Conservation (phyloP, 2,329 filamentous ascomycete genomes). For the Fusarium brachygibbosum region DNA sequence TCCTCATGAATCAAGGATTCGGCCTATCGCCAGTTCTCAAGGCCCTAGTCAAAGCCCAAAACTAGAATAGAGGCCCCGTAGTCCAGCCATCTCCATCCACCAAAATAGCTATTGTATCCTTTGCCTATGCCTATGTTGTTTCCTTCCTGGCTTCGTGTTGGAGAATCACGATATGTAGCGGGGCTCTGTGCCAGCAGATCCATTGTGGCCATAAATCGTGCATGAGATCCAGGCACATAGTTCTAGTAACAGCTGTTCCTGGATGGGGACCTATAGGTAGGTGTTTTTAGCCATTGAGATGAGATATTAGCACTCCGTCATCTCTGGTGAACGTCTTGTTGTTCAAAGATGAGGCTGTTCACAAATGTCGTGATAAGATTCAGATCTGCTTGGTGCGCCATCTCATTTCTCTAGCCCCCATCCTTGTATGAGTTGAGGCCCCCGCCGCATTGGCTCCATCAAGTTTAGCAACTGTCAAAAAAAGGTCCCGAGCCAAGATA, state of each 20-base stretch:
- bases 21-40: slow-evolving; percentile 32
- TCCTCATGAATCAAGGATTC: slow-evolving; percentile 35
- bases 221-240: slow-evolving; percentile 43
- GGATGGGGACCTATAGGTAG: slow-evolving; percentile 15
- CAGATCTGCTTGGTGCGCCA: slow-evolving; percentile 38
- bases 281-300: slow-evolving; percentile 3
- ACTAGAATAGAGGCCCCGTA: slow-evolving; percentile 29
- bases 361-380: slow-evolving; percentile 29
- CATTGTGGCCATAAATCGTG: slow-evolving; percentile 45
- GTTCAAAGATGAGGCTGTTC: slow-evolving; percentile 21
- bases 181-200: slow-evolving; percentile 47
- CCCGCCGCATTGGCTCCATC: slow-evolving; percentile 30
- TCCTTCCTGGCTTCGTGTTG: slow-evolving; percentile 33
- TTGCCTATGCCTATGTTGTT: slow-evolving; percentile 18
- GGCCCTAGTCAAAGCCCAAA: slow-evolving; percentile 29
- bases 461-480: slow-evolving; percentile 18
- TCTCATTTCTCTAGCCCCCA: slow-evolving; percentile 40
- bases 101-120: slow-evolving; percentile 29
- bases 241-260: slow-evolving; percentile 39
- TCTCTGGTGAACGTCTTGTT: neutral
- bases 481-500: slow-evolving; percentile 28
- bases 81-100: slow-evolving; percentile 40
- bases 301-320: slow-evolving; percentile 2
- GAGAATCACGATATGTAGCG: slow-evolving; percentile 47
- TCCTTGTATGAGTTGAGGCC: slow-evolving; percentile 37